Base-by-base conservation (phyloP, 2,329 filamentous ascomycete genomes). In the Ceratocystis smalleyi region DNA sequence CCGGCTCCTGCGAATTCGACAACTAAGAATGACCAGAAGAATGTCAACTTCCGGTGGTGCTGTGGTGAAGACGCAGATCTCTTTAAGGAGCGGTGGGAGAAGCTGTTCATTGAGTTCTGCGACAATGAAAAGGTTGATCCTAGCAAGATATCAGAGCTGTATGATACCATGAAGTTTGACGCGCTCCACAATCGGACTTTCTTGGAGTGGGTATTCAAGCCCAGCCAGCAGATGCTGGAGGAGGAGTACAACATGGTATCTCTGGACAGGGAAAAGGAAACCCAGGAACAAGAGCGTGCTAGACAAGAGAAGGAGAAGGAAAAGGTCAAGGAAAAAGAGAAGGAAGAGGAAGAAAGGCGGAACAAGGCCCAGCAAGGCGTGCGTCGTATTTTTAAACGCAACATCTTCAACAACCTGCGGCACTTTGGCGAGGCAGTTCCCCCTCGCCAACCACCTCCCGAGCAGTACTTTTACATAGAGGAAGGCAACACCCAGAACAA, bases 81-180 rank as follows among this genome's bases (percentile, higher is more conserved):
- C 1, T 99, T 99, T 79, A 89, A 88, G 69, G 94, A 99, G 74
- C 84, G 94, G 35, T 99, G 94, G 94, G 94, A 97, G 76, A 99
- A 99, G 77, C 81, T 99, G 1, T 99, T 99, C 75, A 84, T 86
- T 59, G 94, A 99, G 72, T 99, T 99, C 71, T 94, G 88, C 69
- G 95, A 99, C 73, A 87, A 89, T 1, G 94, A 99, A 71, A 99
- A 99, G 77, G 91, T 97, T 19, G 94, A 99, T 74, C 95, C 95
- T 19, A 96, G 91, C 79, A 99, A 99, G 77, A 92, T 99, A 67
- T 96, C 91, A 4, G 94, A 99, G 76, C 81, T 99, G 2, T 99
- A 99, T 73, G 94, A 99, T 74, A 97, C 92, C 22, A 97, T 99
- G 94, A 99, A 99, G 74, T 99, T 97, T 68, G 94, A 99, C 73